These are phyloP conservation scores for Metarhizium guizhouense DNA, from an alignment of 2,329 filamentous ascomycete genomes.

Conservation along the genomic window DNA sequence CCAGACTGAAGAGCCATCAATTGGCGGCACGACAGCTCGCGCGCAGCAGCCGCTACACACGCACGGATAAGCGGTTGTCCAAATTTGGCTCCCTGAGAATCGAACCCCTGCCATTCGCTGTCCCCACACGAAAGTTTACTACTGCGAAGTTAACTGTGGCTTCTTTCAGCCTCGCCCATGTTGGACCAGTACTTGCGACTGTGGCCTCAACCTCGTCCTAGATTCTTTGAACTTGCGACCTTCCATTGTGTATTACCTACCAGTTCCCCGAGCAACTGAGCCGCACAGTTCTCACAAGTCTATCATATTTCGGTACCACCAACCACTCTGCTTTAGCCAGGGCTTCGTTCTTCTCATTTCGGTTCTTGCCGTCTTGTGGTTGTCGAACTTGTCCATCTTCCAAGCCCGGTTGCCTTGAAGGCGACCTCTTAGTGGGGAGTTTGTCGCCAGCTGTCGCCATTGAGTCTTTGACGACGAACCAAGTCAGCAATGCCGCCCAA, in stretches of 20 bases:
- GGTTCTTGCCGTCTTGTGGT: neutral
- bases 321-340: neutral
- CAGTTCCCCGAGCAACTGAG: neutral
- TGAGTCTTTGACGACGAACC: neutral
- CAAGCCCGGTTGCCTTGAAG: neutral
- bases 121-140: neutral
- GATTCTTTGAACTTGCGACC: neutral
- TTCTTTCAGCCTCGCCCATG: neutral
- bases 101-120: constrained; percentile 3
- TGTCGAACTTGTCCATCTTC: neutral
- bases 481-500: constrained; percentile 63
- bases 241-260: neutral
- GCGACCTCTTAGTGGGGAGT: neutral
- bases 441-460: neutral
- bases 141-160: neutral
- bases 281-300: neutral
- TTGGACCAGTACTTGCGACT: constrained; percentile 21
- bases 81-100: neutral
- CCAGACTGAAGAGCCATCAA: too few relatives aligned
- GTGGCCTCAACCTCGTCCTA: constrained; percentile 20
- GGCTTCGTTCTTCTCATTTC: neutral
- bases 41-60: too few relatives aligned
- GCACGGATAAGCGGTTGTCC: too few relatives aligned
- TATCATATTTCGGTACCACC: neutral
- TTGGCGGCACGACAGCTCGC: too few relatives aligned